Evolutionary conservation across 495 filamentous ascomycete genomes (phyloP).

Genomic region (Podospora bellae-mahoneyi): DNA sequence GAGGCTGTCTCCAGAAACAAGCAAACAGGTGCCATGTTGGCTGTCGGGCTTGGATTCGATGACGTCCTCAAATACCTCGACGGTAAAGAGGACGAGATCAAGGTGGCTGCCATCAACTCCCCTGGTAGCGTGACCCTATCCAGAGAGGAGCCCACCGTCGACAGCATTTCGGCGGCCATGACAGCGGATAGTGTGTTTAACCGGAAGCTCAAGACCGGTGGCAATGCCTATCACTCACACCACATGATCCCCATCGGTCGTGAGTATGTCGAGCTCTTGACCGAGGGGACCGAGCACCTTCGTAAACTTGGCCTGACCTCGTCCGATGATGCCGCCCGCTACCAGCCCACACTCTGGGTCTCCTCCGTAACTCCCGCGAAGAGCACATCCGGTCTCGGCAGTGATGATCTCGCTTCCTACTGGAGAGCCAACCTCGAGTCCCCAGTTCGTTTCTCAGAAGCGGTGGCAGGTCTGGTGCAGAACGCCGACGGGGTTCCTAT

Average conservation of each 20-base stretch:
- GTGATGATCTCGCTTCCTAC: constrained; percentile 34
- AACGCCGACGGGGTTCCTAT: constrained; percentile 2
- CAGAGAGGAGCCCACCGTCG: constrained; percentile 35
- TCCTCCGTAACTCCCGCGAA: background rate
- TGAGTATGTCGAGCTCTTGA: constrained; percentile 35
- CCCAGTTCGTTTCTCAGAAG: constrained; percentile 45
- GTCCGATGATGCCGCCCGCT: background rate
- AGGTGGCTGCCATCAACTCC: constrained; percentile 43
- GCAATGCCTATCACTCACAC: constrained; percentile 52
- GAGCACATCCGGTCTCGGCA: constrained; percentile 21
- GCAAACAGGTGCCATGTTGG: constrained; percentile 35
- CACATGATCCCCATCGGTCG: constrained; percentile 41
- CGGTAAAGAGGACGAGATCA: constrained; percentile 22
- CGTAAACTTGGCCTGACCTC: constrained; percentile 18
- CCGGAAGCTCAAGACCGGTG: constrained; percentile 39
- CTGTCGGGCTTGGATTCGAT: constrained; percentile 33
- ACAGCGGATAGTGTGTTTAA: constrained; percentile 36
- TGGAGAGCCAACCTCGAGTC: constrained; percentile 49
- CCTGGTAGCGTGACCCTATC: constrained; percentile 39
- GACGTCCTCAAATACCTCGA: constrained; percentile 13
- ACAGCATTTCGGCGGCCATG: constrained; percentile 28
- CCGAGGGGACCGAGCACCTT: constrained; percentile 14
- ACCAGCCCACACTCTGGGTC: constrained; percentile 7
- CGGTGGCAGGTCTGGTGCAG: constrained; percentile 25
- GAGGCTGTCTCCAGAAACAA: constrained; percentile 16